Percentiles rank a stretch among this genome's conserved stretches.
Evolutionary conservation across 2,329 filamentous ascomycete species (phyloP).

Genomic region (Thelonectria discophora): DNA sequence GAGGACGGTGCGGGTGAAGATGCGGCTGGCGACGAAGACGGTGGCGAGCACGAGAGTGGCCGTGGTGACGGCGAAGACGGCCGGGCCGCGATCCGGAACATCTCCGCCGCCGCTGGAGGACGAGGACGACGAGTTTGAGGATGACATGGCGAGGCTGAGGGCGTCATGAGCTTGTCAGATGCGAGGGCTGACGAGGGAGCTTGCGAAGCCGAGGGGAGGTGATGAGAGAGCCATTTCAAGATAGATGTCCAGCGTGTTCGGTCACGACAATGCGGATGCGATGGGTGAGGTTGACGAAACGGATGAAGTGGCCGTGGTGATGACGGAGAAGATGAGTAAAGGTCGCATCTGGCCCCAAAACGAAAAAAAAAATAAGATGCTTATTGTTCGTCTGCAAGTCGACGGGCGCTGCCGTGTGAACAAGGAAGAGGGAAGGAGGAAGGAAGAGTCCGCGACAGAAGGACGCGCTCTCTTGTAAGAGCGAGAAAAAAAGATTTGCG

Average conservation of each 20-base stretch:
- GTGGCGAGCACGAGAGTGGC: conserved; percentile 74
- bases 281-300: background rate
- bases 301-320: too few relatives aligned
- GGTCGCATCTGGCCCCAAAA: background rate
- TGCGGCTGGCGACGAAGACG: conserved; percentile 77
- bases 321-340: background rate
- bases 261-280: background rate
- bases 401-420: background rate
- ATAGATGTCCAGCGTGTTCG: too few relatives aligned
- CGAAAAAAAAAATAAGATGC: background rate
- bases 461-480: background rate
- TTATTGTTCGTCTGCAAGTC: background rate
- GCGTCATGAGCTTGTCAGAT: conserved; percentile 39
- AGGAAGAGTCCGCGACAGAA: background rate
- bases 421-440: background rate
- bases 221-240: conserved; percentile 35
- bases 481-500: background rate
- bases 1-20: conserved; percentile 77
- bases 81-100: conserved; percentile 62
- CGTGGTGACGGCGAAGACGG: conserved; percentile 76
- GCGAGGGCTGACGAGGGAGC: conserved; percentile 22
- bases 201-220: conserved; percentile 29
- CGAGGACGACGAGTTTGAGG: conserved; percentile 39
- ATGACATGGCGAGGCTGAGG: conserved; percentile 38
- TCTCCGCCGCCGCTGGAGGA: conserved; percentile 37